phyloP scores from a whole-genome alignment of 129 eudicot genomes.

The Flaveria ramosissima region DNA sequence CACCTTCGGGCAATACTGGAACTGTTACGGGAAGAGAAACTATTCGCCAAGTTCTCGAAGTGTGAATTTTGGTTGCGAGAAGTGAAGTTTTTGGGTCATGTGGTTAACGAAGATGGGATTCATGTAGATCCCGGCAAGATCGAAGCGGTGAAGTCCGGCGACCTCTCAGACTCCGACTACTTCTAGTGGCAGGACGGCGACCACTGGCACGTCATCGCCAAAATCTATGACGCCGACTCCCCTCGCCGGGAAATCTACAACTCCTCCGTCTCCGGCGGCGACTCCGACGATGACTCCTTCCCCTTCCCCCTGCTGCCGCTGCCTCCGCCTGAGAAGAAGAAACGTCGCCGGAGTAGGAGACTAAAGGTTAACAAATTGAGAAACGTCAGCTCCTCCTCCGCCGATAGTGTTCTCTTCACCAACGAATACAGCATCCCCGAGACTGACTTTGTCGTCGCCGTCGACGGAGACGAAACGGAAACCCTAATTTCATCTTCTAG shows the following conservation, averaged over 20 bases:
- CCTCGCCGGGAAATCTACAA: constrained; percentile 76
- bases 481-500: constrained; percentile 63
- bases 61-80: too few species aligned
- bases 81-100: too few species aligned
- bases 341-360: too few species aligned
- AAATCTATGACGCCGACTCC: constrained; percentile 38
- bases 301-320: constrained; percentile 35
- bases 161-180: constrained; percentile 35
- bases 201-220: constrained; percentile 68
- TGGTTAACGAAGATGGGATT: too few species aligned
- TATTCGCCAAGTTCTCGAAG: too few species aligned
- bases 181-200: constrained; percentile 71
- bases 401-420: constrained; percentile 56
- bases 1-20: too few species aligned
- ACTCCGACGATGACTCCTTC: constrained; percentile 36
- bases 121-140: too few species aligned
- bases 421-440: constrained; percentile 34
- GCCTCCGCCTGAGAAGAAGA: constrained; percentile 44
- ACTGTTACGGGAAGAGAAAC: too few species aligned
- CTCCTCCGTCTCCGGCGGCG: constrained; percentile 58
- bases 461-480: constrained; percentile 48
- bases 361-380: constrained; percentile 17
- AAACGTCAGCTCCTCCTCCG: constrained; percentile 52
- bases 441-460: constrained; percentile 11
- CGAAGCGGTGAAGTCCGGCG: constrained; percentile 36